phyloP scores from a whole-genome alignment of 2,329 filamentous ascomycete species.

The Cryphonectria naterciae region DNA sequence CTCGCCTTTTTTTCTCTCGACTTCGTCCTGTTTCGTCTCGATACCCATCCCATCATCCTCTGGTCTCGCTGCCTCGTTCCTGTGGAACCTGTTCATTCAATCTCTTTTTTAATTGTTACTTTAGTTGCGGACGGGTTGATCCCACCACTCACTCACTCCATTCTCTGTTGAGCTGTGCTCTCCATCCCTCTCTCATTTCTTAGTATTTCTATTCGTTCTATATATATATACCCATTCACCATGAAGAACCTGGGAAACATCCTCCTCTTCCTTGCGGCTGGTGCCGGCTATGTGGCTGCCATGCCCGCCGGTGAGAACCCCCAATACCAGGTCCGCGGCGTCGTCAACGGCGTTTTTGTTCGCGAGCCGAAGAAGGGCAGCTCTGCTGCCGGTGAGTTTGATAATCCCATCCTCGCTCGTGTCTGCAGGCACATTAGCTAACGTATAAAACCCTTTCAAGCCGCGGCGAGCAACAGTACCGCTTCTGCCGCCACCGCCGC shows the following conservation, averaged over 20 bases:
- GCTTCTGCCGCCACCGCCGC: not conserved
- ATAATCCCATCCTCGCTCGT: not conserved
- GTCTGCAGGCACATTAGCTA: not conserved
- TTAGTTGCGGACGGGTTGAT: slow-evolving; percentile 22
- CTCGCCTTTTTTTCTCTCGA: slow-evolving; percentile 2
- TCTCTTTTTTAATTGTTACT: not conserved
- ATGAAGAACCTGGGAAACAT: slow-evolving; percentile 47
- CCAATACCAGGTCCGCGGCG: slow-evolving; percentile 12
- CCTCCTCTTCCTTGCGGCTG: slow-evolving; percentile 42
- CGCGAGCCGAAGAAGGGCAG: slow-evolving; percentile 22
- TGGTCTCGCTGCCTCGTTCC: slow-evolving; percentile 18
- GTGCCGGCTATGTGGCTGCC: slow-evolving; percentile 40
- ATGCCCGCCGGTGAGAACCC: slow-evolving; percentile 31
- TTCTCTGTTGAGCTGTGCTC: slow-evolving; percentile 26
- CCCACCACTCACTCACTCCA: slow-evolving; percentile 10
- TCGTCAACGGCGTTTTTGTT: slow-evolving; percentile 13
- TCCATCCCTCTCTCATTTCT: not conserved
- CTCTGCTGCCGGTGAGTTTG: slow-evolving; percentile 1
- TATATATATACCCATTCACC: slow-evolving; percentile 33
- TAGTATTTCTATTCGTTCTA: slow-evolving; percentile 17
- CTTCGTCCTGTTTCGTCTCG: not conserved
- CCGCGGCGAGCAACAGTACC: not conserved
- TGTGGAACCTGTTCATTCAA: slow-evolving; percentile 20
- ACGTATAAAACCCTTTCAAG: not conserved
- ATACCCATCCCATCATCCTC: slow-evolving; percentile 4